Percentiles rank a stretch among this genome's conserved stretches.
Conservation (phyloP, 345 rosid species). For the Turnera subulata region DNA sequence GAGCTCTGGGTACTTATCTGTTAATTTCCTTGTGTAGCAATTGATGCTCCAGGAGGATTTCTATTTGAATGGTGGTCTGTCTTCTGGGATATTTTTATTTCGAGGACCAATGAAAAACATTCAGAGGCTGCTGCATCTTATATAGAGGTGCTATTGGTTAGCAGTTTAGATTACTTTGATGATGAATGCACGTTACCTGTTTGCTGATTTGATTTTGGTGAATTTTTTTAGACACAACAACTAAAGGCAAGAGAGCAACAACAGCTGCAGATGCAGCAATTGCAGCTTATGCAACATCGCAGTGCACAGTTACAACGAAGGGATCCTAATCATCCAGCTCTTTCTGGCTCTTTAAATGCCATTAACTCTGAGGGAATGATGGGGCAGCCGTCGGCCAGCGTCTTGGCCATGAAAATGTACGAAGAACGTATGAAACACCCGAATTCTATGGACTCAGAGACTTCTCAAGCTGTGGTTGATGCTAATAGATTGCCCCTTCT, state of each 20-base stretch:
- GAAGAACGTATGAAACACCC: conserved; percentile 57
- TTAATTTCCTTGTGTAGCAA: conserved; percentile 34
- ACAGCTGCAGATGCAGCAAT: conserved; percentile 56
- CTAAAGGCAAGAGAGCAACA: conserved; percentile 56
- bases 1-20: not conserved
- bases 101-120: conserved; percentile 70
- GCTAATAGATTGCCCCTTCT: conserved; percentile 47
- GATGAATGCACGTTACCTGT: not conserved
- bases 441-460: conserved; percentile 46
- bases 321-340: conserved; percentile 46
- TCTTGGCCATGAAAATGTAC: conserved; percentile 56
- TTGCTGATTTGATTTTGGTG: not conserved
- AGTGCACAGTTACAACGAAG: conserved; percentile 53
- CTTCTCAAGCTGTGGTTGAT: conserved; percentile 49
- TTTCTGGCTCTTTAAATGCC: conserved; percentile 39
- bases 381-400: conserved; percentile 53
- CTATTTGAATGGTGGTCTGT: conserved; percentile 83
- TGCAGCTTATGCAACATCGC: conserved; percentile 55
- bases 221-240: conserved; percentile 46
- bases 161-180: too few relatives aligned
- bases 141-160: conserved; percentile 43
- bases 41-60: conserved; percentile 77
- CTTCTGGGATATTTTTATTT: conserved; percentile 75
- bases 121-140: conserved; percentile 63
- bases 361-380: conserved; percentile 54